Evolutionary conservation across 2,329 filamentous ascomycete species (phyloP), one percentile per base, ranked within the genome.

Genomic region (Aspergillus unguis): DNA sequence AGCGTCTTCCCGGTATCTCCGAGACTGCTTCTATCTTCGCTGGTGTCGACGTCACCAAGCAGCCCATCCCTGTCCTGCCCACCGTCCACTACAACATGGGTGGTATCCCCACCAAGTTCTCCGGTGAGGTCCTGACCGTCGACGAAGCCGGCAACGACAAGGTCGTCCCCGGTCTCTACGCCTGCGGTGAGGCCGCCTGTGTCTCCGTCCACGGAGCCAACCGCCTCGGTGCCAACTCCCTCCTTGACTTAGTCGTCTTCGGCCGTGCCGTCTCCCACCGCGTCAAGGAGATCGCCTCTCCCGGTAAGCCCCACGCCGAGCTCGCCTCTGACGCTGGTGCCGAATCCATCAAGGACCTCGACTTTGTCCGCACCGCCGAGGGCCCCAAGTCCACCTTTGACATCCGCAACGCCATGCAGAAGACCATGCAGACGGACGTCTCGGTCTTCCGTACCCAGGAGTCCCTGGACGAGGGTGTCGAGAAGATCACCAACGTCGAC

Each of bases 1-100:
- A 97, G 79, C 90, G 94, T 81, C 87, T 99, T 56, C 92, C 92
- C 52, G 92, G 92, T 85, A 99, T 99, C 73, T 96, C 92, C 36
- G 94, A 99, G 81, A 99, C 94, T 32, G 94, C 92, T 48, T 91
- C 90, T 64, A 97, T 97, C 68, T 99, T 99, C 76, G 83, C 92
- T 55, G 92, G 94, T 77, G 92, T 99, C 65, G 94, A 99, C 73
- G 92, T 99, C 63, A 87, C 86, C 70, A 96, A 96, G 81, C 89
- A 96, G 77, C 92, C 92, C 61, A 97, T 97, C 64, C 92, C 92
- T 57, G 92, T 97, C 61, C 82, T 97, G 58, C 92, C 92, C 53
- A 97, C 92, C 41, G 92, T 96, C 62, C 92, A 99, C 82, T 99
- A 99, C 84, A 96, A 96, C 83, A 99, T 97, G 94, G 92, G 92